Evolutionary conservation across 78 protist genomes (phyloP).

Genomic region (Parvularia atlantis): DNA sequence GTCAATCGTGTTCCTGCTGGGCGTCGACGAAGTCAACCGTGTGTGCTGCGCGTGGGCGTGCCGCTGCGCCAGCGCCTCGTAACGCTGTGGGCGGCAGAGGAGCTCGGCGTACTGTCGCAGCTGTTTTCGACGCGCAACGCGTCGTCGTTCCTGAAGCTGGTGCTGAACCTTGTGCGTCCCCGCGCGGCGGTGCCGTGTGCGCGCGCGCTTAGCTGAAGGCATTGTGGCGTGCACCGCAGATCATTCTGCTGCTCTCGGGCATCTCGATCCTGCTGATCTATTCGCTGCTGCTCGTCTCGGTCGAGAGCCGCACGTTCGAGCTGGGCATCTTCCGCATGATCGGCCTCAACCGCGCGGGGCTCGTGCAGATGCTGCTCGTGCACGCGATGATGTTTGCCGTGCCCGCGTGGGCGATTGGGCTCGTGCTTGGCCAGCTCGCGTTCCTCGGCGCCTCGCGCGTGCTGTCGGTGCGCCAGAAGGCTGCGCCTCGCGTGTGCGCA

Average conservation of each 20-base stretch:
- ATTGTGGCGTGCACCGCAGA: no score
- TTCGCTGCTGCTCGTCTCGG: conserved; percentile 73
- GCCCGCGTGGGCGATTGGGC: conserved; percentile 53
- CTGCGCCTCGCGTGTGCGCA: background rate
- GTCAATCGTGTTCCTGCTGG: no score
- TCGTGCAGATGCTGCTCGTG: conserved; percentile 61
- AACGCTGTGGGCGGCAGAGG: no score
- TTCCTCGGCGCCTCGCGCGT: background rate
- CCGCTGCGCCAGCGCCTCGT: no score
- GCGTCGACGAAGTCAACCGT: no score
- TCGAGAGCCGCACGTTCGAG: conserved; percentile 83
- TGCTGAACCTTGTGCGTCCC: no score
- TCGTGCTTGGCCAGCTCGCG: conserved; percentile 8
- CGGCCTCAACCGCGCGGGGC: conserved; percentile 52
- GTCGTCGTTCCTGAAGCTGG: no score
- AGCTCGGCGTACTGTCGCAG: no score
- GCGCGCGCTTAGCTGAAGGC: no score
- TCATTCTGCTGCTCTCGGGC: conserved; percentile 45
- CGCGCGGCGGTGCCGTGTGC: no score
- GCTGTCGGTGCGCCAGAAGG: background rate
- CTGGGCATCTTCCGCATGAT: conserved; percentile 74
- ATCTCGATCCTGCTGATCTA: conserved; percentile 70
- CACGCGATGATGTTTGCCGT: conserved; percentile 48
- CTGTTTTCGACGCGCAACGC: no score
- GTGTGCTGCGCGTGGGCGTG: no score